Evolutionary conservation across 1,284 basidiomycete species (phyloP), one percentile per base, ranked within the genome.

Genomic region (Farysia itapuensis): DNA sequence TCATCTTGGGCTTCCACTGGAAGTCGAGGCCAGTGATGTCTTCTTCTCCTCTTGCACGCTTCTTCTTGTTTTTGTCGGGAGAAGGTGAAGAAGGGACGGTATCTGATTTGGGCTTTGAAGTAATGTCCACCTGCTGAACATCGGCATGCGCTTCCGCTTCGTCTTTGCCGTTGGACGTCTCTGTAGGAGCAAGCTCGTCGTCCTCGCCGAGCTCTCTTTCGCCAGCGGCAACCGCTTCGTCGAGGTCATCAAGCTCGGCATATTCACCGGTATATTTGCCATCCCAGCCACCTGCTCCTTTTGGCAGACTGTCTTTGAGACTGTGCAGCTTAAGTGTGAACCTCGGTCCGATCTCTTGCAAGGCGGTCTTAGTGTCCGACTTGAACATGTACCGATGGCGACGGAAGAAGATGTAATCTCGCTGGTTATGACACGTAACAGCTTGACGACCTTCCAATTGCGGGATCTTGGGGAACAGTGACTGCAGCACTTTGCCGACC

Each of bases 341-440:
- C 21, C 94, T 84, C 4, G 95, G 95, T 0, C 95, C 95, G 54
- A 98, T 99, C 78, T 99, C 95, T 78, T 99, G 95, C 39, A 99
- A 79, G 14, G 88, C 86, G 9, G 96, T 92, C 73, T 90, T 93
- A 35, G 77, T 53, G 22, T 70, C 67, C 35, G 89, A 89, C 35
- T 90, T 84, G 78, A 96, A 97, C 31, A 90, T 89, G 77, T 96
- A 96, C 67, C 91, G 90, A 80, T 97, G 93, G 59, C 95, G 81
- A 49, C 95, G 81, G 82, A 98, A 96, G 80, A 99, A 99, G 48
- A 98, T 80, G 78, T 97, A 99, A 79, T 99, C 95, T 43, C 95
- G 84, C 77, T 97, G 93, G 72, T 97, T 97, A 78, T 98, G 95
- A 21, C 97, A 81, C 2, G 94, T 96, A 4, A 97, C 92, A 13